Percentiles rank a stretch among this genome's conserved stretches.
These are phyloP conservation scores for Tilletia caries DNA, from an alignment of 1,284 basidiomycete species.

Conservation along the genomic window DNA sequence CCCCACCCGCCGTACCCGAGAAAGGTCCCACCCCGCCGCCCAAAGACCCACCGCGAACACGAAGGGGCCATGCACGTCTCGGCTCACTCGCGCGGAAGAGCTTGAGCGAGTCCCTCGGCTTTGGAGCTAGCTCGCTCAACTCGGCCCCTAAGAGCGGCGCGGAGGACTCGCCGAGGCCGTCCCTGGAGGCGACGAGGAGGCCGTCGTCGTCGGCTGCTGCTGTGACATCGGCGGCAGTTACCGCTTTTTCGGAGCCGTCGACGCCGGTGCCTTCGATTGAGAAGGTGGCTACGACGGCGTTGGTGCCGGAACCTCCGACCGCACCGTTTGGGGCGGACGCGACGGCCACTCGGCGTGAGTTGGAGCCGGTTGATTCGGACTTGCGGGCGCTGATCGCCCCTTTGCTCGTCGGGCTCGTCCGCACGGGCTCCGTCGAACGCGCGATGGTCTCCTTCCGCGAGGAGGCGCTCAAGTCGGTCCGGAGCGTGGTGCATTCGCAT, in stretches of 20 bases:
- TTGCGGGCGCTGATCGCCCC: conserved; percentile 67
- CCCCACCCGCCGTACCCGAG: conserved; percentile 3
- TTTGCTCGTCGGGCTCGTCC: conserved; percentile 69
- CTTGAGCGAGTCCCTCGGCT: conserved; percentile 2
- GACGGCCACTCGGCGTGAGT: neutral
- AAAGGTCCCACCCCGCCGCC: neutral
- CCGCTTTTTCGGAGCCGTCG: neutral
- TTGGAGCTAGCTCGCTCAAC: neutral
- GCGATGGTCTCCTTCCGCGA: conserved; percentile 73
- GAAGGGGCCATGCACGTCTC: neutral
- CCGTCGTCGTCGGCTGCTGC: neutral
- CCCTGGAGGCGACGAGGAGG: neutral
- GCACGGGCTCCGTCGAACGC: conserved; percentile 71
- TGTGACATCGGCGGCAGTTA: neutral
- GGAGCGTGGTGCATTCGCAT: conserved; percentile 55
- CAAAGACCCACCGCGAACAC: neutral
- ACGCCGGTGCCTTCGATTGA: neutral
- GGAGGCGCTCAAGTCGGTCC: conserved; percentile 67
- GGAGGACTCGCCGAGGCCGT: conserved; percentile 7
- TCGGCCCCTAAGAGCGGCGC: neutral
- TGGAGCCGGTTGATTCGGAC: conserved; percentile 10
- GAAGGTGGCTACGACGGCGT: conserved; percentile 11
- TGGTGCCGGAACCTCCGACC: conserved; percentile 21
- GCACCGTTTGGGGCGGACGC: neutral
- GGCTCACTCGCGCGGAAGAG: conserved; percentile 1